Evolutionary conservation across 345 rosid genomes (phyloP).

Genomic region (Reutealis trisperma): DNA sequence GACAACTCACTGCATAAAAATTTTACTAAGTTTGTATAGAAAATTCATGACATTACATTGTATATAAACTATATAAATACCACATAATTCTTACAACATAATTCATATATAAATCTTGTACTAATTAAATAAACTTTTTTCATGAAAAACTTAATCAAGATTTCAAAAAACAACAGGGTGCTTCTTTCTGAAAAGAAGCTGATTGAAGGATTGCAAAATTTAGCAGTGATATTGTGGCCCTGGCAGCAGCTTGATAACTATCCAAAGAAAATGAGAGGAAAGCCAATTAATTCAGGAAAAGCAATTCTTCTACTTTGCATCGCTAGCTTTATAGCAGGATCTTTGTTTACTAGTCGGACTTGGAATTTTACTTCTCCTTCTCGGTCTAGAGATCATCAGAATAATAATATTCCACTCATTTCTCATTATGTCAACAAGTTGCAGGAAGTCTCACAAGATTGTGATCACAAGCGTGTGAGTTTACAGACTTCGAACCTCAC

Average conservation of each 20-base stretch:
- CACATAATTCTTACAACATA: no score
- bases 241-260: conserved; percentile 27
- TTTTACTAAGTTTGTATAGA: no score
- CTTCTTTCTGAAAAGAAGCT: conserved; percentile 18
- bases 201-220: conserved; percentile 11
- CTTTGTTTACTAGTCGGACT: conserved; percentile 51
- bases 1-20: no score
- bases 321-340: conserved; percentile 74
- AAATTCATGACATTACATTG: no score
- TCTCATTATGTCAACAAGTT: conserved; percentile 30
- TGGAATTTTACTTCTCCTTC: conserved; percentile 34
- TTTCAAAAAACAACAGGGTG: conserved; percentile 2
- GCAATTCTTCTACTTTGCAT: conserved; percentile 58
- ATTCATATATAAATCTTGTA: neutral
- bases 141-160: conserved; percentile 14
- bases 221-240: conserved; percentile 20
- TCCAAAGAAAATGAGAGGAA: conserved; percentile 62
- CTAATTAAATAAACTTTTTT: neutral
- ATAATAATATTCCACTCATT: conserved; percentile 18
- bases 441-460: conserved; percentile 34
- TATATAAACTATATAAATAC: no score
- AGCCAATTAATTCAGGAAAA: conserved; percentile 57
- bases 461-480: conserved; percentile 59
- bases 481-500: neutral
- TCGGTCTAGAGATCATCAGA: conserved; percentile 25